Evolutionary conservation across 2,329 filamentous ascomycete species (phyloP), one percentile per base, ranked within the genome.

Genomic region (Metarhizium guizhouense): DNA sequence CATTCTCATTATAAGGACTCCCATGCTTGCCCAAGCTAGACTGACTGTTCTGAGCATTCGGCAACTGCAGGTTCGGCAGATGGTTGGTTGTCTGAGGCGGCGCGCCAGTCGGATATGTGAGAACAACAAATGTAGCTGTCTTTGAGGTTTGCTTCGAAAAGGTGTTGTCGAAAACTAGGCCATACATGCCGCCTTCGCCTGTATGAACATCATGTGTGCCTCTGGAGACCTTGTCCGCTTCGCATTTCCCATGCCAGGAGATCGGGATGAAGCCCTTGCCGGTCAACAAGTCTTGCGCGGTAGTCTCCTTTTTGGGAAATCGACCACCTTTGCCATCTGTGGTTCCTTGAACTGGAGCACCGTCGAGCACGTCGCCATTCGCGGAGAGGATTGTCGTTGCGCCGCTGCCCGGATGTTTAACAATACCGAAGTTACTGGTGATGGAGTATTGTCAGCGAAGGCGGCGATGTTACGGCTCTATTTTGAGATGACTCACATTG

Each of bases 91-190:
- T 85, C 65, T 90, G 88, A 1, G 90, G 90, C 38, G 89, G 83
- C 6, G 84, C 81, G 62, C 86, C 87, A 40, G 90, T 92, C 10
- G 93, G 92, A 66, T 97, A 96, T 43, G 91, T 97, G 69, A 97
- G 81, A 53, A 99, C 83, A 40, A 96, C 92, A 66, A 99, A 90
- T 7, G 93, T 97, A 20, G 91, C 91, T 34, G 88, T 96, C 74
- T 99, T 99, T 54, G 92, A 94, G 47, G 88, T 86, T 70, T 87
- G 89, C 74, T 96, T 97, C 58, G 92, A 96, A 69, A 99, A 99
- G 32, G 94, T 99, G 68, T 99, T 99, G 81, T 99, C 94, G 67
- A 99, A 96, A 36, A 97, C 90, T 58, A 99, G 77, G 56, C 92
- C 94, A 68, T 95, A 99, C 83, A 96, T 96, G 66, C 94, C 94